Conservation (phyloP, 805 yeast genomes). For the Nakazawaea molendinolei region DNA sequence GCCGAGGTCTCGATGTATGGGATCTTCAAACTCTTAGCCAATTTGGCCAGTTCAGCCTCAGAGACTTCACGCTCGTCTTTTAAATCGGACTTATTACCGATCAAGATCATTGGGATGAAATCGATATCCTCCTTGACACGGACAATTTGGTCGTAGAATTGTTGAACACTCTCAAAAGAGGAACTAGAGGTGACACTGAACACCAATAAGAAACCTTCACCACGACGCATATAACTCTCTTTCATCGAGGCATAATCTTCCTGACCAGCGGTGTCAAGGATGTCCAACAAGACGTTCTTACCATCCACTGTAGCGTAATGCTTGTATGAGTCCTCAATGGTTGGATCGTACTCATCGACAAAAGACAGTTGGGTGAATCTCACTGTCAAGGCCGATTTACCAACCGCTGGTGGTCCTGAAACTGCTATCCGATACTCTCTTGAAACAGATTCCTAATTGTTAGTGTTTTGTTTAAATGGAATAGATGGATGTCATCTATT, state of each 20-base stretch:
- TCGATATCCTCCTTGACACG: conserved; percentile 46
- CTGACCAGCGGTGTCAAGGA: conserved; percentile 97
- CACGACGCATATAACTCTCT: conserved; percentile 93
- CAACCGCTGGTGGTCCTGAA: conserved; percentile 99
- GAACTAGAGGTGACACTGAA: conserved; percentile 82
- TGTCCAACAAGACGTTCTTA: conserved; percentile 73
- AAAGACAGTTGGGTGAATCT: conserved; percentile 92
- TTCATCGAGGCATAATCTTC: conserved; percentile 93
- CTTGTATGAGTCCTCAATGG: conserved; percentile 88
- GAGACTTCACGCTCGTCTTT: conserved; percentile 60
- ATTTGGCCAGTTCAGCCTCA: conserved; percentile 47
- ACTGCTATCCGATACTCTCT: conserved; percentile 89
- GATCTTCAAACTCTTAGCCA: conserved; percentile 62
- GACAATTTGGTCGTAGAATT: conserved; percentile 49
- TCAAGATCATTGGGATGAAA: conserved; percentile 67
- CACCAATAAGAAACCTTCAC: conserved; percentile 88
- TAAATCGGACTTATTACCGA: conserved; percentile 74
- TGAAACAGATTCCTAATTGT: too few relatives aligned
- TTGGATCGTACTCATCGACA: conserved; percentile 97
- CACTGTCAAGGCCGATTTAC: conserved; percentile 93
- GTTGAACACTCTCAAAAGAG: conserved; percentile 77
- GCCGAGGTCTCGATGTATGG: conserved; percentile 91
- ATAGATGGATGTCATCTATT: too few relatives aligned
- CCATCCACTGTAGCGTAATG: conserved; percentile 82
- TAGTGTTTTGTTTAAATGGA: too few relatives aligned